Conservation (phyloP, 768 basidiomycete genomes). For the Boletus reticulatus region DNA sequence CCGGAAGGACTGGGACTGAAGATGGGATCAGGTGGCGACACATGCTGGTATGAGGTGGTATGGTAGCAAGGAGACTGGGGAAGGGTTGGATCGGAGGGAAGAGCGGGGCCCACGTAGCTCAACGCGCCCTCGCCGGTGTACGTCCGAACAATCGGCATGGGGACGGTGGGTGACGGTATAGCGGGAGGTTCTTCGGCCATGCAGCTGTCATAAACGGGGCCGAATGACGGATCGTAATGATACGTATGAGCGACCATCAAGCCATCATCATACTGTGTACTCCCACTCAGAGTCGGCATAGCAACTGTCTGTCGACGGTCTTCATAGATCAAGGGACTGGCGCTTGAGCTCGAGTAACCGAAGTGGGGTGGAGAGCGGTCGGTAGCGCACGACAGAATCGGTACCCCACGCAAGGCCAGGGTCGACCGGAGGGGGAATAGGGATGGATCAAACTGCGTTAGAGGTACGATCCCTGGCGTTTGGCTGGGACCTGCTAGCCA, state of each 20-base stretch:
- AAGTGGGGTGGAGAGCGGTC: not conserved
- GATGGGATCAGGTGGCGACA: not conserved
- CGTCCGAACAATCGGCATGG: constrained; percentile 8
- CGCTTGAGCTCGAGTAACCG: not conserved
- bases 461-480: not conserved
- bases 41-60: not conserved
- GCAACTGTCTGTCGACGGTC: not conserved
- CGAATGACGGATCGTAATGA: not conserved
- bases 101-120: not conserved
- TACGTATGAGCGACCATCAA: constrained; percentile 1
- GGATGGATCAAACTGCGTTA: not conserved
- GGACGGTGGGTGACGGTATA: not conserved
- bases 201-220: not conserved
- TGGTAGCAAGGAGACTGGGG: not conserved
- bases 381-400: not conserved
- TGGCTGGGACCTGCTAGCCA: not conserved
- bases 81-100: not conserved
- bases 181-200: not conserved
- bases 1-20: not conserved
- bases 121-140: not conserved
- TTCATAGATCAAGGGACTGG: not conserved
- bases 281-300: not conserved
- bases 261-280: not conserved
- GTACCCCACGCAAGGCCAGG: not conserved
- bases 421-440: not conserved